Evolutionary conservation across 164 flowering plant genomes (phyloP).

Genomic region (Aristolochia contorta): DNA sequence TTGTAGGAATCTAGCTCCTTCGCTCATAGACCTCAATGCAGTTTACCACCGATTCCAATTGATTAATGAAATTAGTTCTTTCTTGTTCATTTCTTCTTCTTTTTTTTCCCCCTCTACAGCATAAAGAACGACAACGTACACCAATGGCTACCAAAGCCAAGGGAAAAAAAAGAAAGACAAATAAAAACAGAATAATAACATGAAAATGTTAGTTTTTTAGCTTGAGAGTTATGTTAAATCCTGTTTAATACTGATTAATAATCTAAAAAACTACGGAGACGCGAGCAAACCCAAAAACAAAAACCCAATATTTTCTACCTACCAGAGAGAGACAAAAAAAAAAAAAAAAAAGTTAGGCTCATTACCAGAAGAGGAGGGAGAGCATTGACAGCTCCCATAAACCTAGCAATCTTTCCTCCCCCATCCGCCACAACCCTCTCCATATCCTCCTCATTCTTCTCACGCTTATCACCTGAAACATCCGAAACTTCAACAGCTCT

Average conservation of each 20-base stretch:
- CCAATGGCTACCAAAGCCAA: no score
- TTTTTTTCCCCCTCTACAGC: no score
- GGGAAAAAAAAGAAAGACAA: no score
- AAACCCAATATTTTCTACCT: neutral
- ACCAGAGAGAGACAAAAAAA: neutral
- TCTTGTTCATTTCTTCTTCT: no score
- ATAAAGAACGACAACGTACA: no score
- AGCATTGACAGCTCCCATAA: conserved; percentile 23
- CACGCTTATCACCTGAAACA: conserved; percentile 12
- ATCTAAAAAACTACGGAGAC: no score
- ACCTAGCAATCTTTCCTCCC: conserved; percentile 15
- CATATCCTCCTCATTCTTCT: conserved; percentile 5
- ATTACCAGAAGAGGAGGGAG: conserved; percentile 40
- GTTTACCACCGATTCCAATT: no score
- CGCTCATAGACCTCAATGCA: no score
- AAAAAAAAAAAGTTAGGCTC: neutral
- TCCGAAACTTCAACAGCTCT: conserved; percentile 13
- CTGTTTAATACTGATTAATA: neutral
- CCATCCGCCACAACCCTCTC: conserved; percentile 7
- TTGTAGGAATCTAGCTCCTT: no score
- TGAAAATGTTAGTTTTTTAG: neutral
- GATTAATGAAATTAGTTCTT: no score
- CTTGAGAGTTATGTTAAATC: neutral
- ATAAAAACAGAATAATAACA: neutral
- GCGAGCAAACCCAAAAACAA: neutral